These are phyloP conservation scores for Penicillium sp. DNA, from an alignment of 2,329 filamentous ascomycete genomes.

Conservation along the genomic window DNA sequence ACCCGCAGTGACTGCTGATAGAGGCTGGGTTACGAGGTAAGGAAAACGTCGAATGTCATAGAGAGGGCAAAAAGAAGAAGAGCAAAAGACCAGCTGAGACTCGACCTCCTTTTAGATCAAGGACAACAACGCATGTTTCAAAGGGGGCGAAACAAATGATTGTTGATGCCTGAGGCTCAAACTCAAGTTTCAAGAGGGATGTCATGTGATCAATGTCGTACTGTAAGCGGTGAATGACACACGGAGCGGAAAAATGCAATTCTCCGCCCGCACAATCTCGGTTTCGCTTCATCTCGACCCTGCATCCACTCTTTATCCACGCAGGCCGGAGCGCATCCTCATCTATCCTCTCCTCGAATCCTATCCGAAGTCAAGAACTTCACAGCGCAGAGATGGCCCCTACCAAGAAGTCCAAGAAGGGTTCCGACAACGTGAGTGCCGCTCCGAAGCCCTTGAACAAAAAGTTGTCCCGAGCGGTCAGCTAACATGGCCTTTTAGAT, in stretches of 20 bases:
- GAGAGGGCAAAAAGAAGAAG: not conserved
- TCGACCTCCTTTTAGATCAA: not conserved
- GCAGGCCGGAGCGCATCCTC: slow-evolving; percentile 37
- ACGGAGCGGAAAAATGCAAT: slow-evolving; percentile 4
- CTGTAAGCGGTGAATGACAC: not conserved
- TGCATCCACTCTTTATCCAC: slow-evolving; percentile 12
- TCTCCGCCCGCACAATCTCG: slow-evolving; percentile 5
- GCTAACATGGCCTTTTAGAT: slow-evolving; percentile 39
- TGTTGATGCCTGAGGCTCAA: slow-evolving; percentile 2
- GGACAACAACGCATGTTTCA: not conserved
- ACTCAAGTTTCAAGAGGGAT: not conserved
- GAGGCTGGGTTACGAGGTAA: slow-evolving; percentile 9
- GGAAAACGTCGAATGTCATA: not conserved
- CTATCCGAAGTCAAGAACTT: slow-evolving; percentile 17
- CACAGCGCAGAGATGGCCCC: slow-evolving; percentile 53
- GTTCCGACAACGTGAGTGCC: slow-evolving; percentile 59
- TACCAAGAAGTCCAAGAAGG: slow-evolving; percentile 68
- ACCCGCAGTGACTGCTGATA: slow-evolving; percentile 13
- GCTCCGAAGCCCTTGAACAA: not conserved
- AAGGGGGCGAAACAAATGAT: slow-evolving; percentile 1
- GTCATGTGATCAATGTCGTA: not conserved
- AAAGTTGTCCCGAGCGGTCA: not conserved
- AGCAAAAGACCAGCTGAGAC: slow-evolving; percentile 4
- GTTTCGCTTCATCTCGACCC: slow-evolving; percentile 4
- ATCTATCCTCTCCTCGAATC: slow-evolving; percentile 11